Evolutionary conservation across 2,329 filamentous ascomycete species (phyloP).

Genomic region (Fusarium pseudograminearum): DNA sequence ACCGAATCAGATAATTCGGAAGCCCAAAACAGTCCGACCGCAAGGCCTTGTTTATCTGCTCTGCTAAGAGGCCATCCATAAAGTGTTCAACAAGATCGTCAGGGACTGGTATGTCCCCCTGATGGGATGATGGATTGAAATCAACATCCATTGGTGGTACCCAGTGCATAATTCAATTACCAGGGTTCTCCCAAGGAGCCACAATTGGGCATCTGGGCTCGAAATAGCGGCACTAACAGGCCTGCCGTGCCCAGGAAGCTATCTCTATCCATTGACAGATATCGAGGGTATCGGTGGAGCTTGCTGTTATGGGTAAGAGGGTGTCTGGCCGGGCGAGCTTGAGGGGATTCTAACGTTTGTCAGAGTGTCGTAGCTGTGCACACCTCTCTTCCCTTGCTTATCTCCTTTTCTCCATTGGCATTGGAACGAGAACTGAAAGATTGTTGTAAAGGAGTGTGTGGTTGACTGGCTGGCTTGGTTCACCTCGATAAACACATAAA

Average conservation of each 20-base stretch:
- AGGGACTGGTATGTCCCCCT: constrained; percentile 15
- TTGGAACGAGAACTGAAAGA: constrained; percentile 10
- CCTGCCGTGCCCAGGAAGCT: not conserved
- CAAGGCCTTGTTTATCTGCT: not conserved
- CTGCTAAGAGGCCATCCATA: not conserved
- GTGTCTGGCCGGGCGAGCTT: constrained; percentile 10
- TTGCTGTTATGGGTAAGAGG: constrained; percentile 1
- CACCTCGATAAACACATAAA: constrained; percentile 35
- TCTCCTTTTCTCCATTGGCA: constrained; percentile 5
- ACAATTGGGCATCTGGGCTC: constrained; percentile 32
- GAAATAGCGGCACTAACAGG: constrained; percentile 5
- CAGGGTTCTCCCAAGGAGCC: constrained; percentile 17
- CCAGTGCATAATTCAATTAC: constrained; percentile 14
- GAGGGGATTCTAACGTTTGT: constrained; percentile 28
- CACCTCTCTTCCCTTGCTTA: constrained; percentile 3
- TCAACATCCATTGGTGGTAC: constrained; percentile 6
- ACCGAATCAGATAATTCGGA: constrained; percentile 3
- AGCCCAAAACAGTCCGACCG: not conserved
- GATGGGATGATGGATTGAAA: constrained; percentile 2
- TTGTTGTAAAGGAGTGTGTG: constrained; percentile 9
- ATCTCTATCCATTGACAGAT: not conserved
- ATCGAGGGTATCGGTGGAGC: not conserved
- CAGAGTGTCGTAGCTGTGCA: not conserved
- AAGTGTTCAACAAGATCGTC: constrained; percentile 20
- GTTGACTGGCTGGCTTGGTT: constrained; percentile 21